A percentile compares a stretch with the other conserved stretches of the same genome.
phyloP scores from a whole-genome alignment of 2,329 filamentous ascomycete genomes.

The Rhexocercosporidium sp. region DNA sequence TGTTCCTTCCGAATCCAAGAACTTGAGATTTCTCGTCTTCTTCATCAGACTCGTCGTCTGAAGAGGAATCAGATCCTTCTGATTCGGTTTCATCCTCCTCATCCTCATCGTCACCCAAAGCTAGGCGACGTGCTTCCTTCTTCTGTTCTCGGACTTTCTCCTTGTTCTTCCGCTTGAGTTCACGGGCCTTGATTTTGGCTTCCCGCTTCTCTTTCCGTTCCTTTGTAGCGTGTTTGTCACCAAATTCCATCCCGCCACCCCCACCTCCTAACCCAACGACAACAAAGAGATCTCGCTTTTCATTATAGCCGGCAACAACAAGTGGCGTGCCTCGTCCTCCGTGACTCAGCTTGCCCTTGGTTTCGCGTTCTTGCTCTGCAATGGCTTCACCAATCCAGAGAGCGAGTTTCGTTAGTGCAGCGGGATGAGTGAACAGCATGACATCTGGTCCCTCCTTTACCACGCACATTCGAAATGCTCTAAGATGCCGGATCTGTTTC shows the following conservation, averaged over 20 bases:
- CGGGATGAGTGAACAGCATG: constrained; percentile 88
- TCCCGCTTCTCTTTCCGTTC: constrained; percentile 67
- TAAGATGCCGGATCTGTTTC: constrained; percentile 88
- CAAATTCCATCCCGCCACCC: constrained; percentile 66
- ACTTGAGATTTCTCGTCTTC: constrained; percentile 59
- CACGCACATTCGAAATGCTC: constrained; percentile 92
- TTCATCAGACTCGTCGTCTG: constrained; percentile 54
- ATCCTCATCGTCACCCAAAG: constrained; percentile 52
- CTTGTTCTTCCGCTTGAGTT: constrained; percentile 62
- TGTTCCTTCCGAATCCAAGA: constrained; percentile 78
- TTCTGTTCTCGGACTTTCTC: constrained; percentile 66
- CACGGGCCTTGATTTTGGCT: constrained; percentile 65
- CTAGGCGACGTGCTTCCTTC: constrained; percentile 60
- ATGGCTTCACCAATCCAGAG: constrained; percentile 95
- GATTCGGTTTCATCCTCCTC: constrained; percentile 60
- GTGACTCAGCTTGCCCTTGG: constrained; percentile 69
- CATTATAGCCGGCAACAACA: constrained; percentile 88
- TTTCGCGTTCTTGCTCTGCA: constrained; percentile 82
- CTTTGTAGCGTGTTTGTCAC: constrained; percentile 69
- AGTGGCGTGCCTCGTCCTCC: constrained; percentile 80
- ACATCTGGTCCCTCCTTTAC: constrained; percentile 96
- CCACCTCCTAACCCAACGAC: constrained; percentile 91
- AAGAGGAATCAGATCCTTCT: constrained; percentile 54
- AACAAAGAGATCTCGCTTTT: constrained; percentile 84
- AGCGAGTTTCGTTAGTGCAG: constrained; percentile 89